phyloP scores from a whole-genome alignment of 345 rosid genomes.

The Laguncularia racemosa region DNA sequence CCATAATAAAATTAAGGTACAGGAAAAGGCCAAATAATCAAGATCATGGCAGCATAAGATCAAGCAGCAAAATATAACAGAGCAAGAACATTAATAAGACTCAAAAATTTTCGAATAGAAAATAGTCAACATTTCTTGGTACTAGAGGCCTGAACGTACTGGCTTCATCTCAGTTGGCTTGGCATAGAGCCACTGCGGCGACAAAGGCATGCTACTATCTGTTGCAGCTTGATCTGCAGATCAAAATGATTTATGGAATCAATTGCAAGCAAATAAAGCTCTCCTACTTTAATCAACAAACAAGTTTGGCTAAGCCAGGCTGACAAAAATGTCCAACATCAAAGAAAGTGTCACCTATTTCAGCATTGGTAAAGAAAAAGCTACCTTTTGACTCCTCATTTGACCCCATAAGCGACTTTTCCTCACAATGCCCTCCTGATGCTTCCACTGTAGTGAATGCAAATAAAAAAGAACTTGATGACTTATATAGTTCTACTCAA shows the following conservation, averaged over 20 bases:
- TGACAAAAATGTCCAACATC: not conserved
- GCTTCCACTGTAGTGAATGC: constrained; percentile 27
- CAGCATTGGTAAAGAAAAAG: not conserved
- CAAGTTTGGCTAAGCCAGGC: not conserved
- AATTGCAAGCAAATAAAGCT: not conserved
- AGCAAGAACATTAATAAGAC: no score
- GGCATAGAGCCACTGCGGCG: constrained; percentile 93
- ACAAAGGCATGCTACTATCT: constrained; percentile 83
- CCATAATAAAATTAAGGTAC: no score
- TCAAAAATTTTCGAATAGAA: not conserved
- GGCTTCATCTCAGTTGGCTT: constrained; percentile 60
- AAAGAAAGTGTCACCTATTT: not conserved
- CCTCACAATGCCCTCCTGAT: constrained; percentile 34
- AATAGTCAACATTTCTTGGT: not conserved
- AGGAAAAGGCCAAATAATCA: no score
- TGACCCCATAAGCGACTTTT: constrained; percentile 22
- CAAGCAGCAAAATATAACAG: no score
- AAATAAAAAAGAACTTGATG: not conserved
- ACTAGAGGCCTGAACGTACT: constrained; percentile 16
- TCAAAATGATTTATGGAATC: constrained; percentile 9
- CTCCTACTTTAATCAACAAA: not conserved
- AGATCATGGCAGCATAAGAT: no score
- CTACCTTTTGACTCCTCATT: constrained; percentile 47
- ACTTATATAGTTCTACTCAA: not conserved
- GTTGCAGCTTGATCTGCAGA: constrained; percentile 52